Percentiles rank a stretch among this genome's conserved stretches.
phyloP scores from a whole-genome alignment of 306 rosid genomes.

The Datisca glomerata region DNA sequence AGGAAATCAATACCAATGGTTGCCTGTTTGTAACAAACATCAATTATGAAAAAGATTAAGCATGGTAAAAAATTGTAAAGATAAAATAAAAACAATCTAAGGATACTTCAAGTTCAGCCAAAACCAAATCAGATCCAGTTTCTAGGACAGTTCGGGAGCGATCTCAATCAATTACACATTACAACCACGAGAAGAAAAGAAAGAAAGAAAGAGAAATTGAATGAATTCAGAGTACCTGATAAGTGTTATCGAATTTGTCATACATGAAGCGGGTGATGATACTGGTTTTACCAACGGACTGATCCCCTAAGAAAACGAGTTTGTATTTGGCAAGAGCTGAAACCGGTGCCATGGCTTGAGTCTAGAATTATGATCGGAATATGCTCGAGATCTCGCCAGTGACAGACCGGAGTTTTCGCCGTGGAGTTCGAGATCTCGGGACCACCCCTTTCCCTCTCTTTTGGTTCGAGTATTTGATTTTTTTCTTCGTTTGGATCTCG shows the following conservation, averaged over 20 bases:
- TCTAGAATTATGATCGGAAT: background rate
- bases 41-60: too few relatives aligned
- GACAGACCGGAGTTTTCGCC: background rate
- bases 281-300: conserved; percentile 45
- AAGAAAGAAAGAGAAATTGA: background rate
- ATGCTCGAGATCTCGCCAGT: background rate
- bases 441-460: background rate
- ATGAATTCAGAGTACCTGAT: conserved; percentile 21
- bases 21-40: conserved; percentile 32
- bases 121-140: background rate
- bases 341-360: conserved; percentile 32
- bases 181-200: background rate
- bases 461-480: background rate
- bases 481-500: too few relatives aligned
- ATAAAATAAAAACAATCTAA: background rate
- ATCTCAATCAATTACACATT: background rate
- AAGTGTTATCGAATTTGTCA: conserved; percentile 49
- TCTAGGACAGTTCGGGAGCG: background rate
- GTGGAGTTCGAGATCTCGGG: background rate
- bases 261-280: conserved; percentile 59
- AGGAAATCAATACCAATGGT: conserved; percentile 46
- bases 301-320: conserved; percentile 49
- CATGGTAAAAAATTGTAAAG: too few relatives aligned
- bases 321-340: conserved; percentile 51
- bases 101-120: background rate